Percentiles rank a stretch among this genome's conserved stretches.
phyloP scores from a whole-genome alignment of 805 yeast species.

The Barnettozyma botsteinii region DNA sequence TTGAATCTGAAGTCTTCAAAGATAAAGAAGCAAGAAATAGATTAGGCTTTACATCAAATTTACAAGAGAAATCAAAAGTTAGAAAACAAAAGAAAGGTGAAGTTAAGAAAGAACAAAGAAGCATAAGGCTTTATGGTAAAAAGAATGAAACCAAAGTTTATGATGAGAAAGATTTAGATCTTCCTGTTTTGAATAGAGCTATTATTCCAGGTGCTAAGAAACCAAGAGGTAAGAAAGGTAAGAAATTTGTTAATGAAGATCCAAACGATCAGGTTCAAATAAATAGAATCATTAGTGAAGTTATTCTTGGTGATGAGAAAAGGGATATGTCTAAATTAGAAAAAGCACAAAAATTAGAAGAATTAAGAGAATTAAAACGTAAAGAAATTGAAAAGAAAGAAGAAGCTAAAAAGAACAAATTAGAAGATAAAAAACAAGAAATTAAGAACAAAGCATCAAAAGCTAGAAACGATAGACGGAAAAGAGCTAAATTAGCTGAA shows the following conservation, averaged over 20 bases:
- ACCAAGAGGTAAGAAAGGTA: constrained; percentile 80
- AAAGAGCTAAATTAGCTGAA: constrained; percentile 31
- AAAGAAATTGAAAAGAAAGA: constrained; percentile 86
- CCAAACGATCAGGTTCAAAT: constrained; percentile 46
- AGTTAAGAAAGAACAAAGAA: constrained; percentile 62
- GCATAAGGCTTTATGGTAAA: constrained; percentile 60
- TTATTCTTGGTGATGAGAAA: constrained; percentile 76
- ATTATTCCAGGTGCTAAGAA: constrained; percentile 79
- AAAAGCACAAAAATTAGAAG: constrained; percentile 83
- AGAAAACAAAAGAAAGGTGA: constrained; percentile 43
- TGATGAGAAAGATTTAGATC: constrained; percentile 70
- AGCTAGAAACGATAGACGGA: constrained; percentile 68
- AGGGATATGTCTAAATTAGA: constrained; percentile 85
- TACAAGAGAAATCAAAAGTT: constrained; percentile 50
- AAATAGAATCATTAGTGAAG: constrained; percentile 67
- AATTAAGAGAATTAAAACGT: constrained; percentile 78
- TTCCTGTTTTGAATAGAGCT: constrained; percentile 79
- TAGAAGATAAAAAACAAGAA: constrained; percentile 75
- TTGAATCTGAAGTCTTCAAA: constrained; percentile 59
- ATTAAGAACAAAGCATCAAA: constrained; percentile 64
- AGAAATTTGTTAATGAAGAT: constrained; percentile 67
- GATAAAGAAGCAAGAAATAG: constrained; percentile 69
- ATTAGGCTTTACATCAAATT: constrained; percentile 35
- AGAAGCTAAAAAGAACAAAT: constrained; percentile 54
- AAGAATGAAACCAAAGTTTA: constrained; percentile 43